Percentiles rank a stretch among this genome's conserved stretches.
phyloP scores from a whole-genome alignment of 352 stramenopile species.

The Pythium aphanidermatum region DNA sequence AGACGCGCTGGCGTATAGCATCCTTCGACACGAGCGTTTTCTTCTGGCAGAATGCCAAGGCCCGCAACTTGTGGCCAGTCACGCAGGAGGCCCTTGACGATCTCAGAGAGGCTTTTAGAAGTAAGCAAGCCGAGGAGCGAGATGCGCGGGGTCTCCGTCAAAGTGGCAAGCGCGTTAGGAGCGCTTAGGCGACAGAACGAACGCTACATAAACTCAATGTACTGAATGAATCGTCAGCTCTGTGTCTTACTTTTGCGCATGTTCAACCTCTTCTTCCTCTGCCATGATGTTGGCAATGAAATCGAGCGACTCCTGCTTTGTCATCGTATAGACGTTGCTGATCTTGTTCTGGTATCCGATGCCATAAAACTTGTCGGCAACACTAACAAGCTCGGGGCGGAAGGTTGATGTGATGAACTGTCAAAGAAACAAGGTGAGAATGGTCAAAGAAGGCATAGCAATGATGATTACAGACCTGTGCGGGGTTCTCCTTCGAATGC shows the following conservation, averaged over 20 bases:
- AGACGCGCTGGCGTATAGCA: constrained; percentile 83
- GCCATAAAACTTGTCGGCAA: constrained; percentile 96
- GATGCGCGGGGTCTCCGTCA: constrained; percentile 62
- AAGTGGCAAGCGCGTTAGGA: constrained; percentile 55
- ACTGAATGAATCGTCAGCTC: neutral
- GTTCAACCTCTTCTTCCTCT: constrained; percentile 72
- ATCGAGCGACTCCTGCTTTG: constrained; percentile 95
- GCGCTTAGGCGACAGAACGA: constrained; percentile 2
- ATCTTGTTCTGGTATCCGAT: constrained; percentile 99
- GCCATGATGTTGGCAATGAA: constrained; percentile 94
- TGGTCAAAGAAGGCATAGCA: neutral
- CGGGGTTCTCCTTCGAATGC: constrained; percentile 91
- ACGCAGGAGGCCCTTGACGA: constrained; percentile 48
- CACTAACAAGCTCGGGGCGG: constrained; percentile 97
- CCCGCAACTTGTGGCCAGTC: constrained; percentile 58
- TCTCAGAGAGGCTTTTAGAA: constrained; percentile 60
- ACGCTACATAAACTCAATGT: constrained; percentile 5
- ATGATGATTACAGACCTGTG: constrained; percentile 74
- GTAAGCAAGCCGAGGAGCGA: constrained; percentile 72
- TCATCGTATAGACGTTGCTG: constrained; percentile 91
- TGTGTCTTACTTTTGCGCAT: constrained; percentile 18
- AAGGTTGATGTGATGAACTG: constrained; percentile 99
- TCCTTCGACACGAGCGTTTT: constrained; percentile 96
- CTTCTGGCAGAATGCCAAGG: constrained; percentile 92
- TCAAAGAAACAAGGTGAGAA: constrained; percentile 3